Evolutionary conservation across 163 green algal species (phyloP), one percentile per base, ranked within the genome.

Genomic region (Scenedesmus sp.): DNA sequence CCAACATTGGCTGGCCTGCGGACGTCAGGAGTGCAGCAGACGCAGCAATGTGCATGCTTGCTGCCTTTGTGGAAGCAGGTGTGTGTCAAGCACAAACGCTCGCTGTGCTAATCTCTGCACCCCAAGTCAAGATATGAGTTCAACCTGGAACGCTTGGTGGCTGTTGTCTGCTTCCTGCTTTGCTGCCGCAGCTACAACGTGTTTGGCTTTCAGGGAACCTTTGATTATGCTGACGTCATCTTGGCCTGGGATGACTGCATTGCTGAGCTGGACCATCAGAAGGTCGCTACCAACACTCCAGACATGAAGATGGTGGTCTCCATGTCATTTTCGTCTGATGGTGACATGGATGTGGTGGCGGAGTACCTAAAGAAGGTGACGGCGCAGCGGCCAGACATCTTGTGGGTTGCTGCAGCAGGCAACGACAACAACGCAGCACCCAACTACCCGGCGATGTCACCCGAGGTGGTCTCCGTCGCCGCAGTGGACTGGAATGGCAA

Each of bases 291-390:
- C 5, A 49, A 49, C 73, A 49, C 40, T 13, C 37, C 73, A 46
- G 73, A 83, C 37, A 83, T 83, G 73, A 46, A 49, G 73, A 46
- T 83, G 73, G 37, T 83, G 3, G 22, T 83, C 1, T 83, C 73
- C 33, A 83, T 83, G 73, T 83, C 73, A 76, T 76, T 76, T 18
- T 40, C 30, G 3, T n/a, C 65, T 22, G 30, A 76, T 18, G 65
- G 30, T 16, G 65, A 76, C 18, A 16, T 76, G 65, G 65, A 76
- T 76, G 65, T 76, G 65, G 65, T 76, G 6, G 7, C 65, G 18
- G 40, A 40, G 2, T 76, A 76, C 7, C 65, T 76, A 26, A 40
- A 40, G 7, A 76, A 40, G 3, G 30, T 18, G 30, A 20, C 73
- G n/a, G 73, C 15, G 5, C 12, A 33, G 20, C 33, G 73, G 37